Base-by-base conservation (phyloP, 106 monocot genomes). In the Apostasia ramifera region DNA sequence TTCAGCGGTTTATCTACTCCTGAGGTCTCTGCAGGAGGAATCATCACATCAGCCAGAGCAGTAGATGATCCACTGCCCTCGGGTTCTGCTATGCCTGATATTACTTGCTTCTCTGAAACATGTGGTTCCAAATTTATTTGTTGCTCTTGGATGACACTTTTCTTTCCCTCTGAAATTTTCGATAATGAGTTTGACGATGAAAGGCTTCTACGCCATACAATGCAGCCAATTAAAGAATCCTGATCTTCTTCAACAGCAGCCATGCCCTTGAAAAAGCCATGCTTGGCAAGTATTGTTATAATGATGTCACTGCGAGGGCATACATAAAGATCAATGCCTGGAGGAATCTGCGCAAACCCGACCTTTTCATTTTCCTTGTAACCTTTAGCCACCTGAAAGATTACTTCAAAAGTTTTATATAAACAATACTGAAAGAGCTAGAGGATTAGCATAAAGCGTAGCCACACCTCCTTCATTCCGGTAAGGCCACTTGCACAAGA, bases 221-320 rank as follows among this genome's bases (percentile, higher is more conserved):
- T 78, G 71, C 91, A 91, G 50, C 91, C 91, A 69, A 91, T 87
- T 46, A 91, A 80, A 12, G 91, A 91, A 71, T 87, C 78, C 8
- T 75, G 80, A 74, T 91, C 80, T 70, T 80, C 82, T 71, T 87
- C 82, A 63, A 82, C 75, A 53, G 80, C 87, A 47, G 67, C 53
- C 77, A 82, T 82, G 72, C 91, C 91, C 64, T 87, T 91, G 77
- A 91, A 91, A 67, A 91, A 91, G 46, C 91, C 91, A 66, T 82
- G 72, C 67, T 85, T 91, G 10, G 91, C 87, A 50, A 91, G 80
- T 69, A 91, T 84, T n/a, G 87, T 91, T 51, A 91, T 87, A 62
- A 91, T 84, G 57, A 73, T 70, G 5, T 91, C 91, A 66, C 76
- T 87, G 56, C 84, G 84, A 65, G 91, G 91, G 61, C 91, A 91